A percentile compares a stretch with the other conserved stretches of the same genome.
Conservation (phyloP, 495 filamentous ascomycete genomes). For the Aspergillus ellipticus region DNA sequence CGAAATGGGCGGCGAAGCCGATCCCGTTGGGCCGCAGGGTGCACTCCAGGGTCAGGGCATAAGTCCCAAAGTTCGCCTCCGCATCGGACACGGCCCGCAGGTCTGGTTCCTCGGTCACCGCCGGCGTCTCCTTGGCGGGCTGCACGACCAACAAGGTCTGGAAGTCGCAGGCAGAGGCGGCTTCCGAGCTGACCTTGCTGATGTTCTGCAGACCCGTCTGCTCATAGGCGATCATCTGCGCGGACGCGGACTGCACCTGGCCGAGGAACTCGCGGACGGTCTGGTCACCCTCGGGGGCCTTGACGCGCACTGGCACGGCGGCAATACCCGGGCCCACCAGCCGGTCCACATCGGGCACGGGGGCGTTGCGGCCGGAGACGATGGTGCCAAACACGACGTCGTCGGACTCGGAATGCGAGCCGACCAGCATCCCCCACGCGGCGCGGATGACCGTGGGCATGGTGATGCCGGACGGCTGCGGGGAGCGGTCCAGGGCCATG, state of each 20-base stretch:
- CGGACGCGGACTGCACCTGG: slow-evolving; percentile 31
- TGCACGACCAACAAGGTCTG: slow-evolving; percentile 52
- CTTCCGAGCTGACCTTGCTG: slow-evolving; percentile 45
- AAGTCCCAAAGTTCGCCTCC: slow-evolving; percentile 14
- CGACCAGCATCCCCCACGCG: slow-evolving; percentile 48
- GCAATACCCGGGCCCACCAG: slow-evolving; percentile 31
- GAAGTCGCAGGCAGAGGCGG: slow-evolving; percentile 52
- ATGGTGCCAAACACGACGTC: slow-evolving; percentile 32
- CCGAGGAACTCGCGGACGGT: slow-evolving; percentile 35
- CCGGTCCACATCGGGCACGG: slow-evolving; percentile 10
- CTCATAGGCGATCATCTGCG: slow-evolving; percentile 41
- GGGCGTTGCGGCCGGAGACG: slow-evolving; percentile 20
- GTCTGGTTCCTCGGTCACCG: slow-evolving; percentile 38
- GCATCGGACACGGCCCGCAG: slow-evolving; percentile 2
- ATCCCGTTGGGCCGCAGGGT: slow-evolving; percentile 2
- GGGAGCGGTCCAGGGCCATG: not conserved
- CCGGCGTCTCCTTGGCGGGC: slow-evolving; percentile 30
- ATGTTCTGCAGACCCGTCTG: slow-evolving; percentile 54
- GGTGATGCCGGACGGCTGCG: slow-evolving; percentile 22
- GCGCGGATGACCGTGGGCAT: slow-evolving; percentile 49
- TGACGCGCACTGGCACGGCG: slow-evolving; percentile 30
- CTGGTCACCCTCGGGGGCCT: slow-evolving; percentile 15
- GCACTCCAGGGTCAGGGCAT: slow-evolving; percentile 19
- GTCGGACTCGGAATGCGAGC: slow-evolving; percentile 29
- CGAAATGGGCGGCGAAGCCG: slow-evolving; percentile 4